Base-by-base conservation (phyloP, 2,329 filamentous ascomycete species). In the Stagonosporopsis cucurbitacearum region DNA sequence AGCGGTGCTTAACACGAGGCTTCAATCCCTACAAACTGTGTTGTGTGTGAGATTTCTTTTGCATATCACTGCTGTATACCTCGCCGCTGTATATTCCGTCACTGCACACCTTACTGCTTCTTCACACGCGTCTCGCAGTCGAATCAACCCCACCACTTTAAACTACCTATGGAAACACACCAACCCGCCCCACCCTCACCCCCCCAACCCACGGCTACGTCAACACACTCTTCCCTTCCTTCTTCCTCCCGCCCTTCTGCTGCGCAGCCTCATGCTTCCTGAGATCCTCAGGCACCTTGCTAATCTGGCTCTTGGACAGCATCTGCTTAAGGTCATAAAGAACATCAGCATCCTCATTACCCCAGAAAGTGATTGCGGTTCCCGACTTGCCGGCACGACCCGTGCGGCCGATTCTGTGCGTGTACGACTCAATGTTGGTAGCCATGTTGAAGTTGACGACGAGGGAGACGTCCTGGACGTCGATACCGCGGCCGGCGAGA, bases 381-480 rank as follows among this genome's bases (percentile, higher is more conserved):
- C 95, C 95, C 66, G 86, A 93, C 85, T 98, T 98, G 59, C 95
- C 95, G 2, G 95, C 95, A 87, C 95, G 90, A 82, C 95, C 95
- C 1, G 95, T 99, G 80, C 95, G 89, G 76, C 95, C 95, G 70
- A 99, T 90, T 80, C 95, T 88, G 82, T 99, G 95, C 2, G 94
- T 98, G 75, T 99, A 99, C 71, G 86, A 89, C 79, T 99, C 95
- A 65, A 99, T 98, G 65, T 83, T 92, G 12, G 80, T 87, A 0
- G 95, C 90, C 95, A 99, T 98, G 82, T 98, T 99, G 85, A 98
- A 99, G 81, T 99, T 99, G 74, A 99, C 84, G 54, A 99, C 95
- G 57, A 99, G 84, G 59, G 86, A 91, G 36, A 99, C 95, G 71
- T 98, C 95, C 0, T 90, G 88, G 4, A 99, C 93, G 77, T 99